Evolutionary conservation across 768 basidiomycete genomes (phyloP), one percentile per base, ranked within the genome.

Genomic region (Boletus sp.): DNA sequence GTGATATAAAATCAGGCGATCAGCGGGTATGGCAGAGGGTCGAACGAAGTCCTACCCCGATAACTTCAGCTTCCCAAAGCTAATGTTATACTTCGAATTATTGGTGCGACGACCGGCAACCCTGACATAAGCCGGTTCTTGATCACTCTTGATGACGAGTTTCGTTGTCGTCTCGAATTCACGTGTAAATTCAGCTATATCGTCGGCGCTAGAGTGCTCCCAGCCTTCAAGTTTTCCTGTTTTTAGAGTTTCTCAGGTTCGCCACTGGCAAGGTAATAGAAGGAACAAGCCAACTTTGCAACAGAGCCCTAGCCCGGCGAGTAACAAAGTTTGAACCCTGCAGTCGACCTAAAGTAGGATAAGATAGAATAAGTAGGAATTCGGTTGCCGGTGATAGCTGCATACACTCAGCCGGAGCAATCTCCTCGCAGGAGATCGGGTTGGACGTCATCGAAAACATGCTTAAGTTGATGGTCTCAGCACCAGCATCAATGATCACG

Each of bases 281-380:
- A 35, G 9, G 15, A 34, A 19, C 5, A 19, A 19, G 19, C 43
- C 56, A 54, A 79, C 78, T 56, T 53, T 69, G 60, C 1, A 81
- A 61, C 53, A 72, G 70, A 10, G 58, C 54, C 1, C 62, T 58
- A 2, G 77, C 77, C 35, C 73, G 70, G 11, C 72, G 69, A 21
- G 68, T 78, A 15, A 81, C 77, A 55, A 77, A 79, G 1, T 77
- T 70, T 0, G 79, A 80, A 19, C 79, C 79, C 42, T 74, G 66
- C 43, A 79, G 72, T 29, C 71, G 70, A 64, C 77, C 78, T 79
- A 41, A 15, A 25, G 27, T n/a, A 9, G 11, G 3, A 17, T 1
- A 19, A 23, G 34, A 29, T 6, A n/a, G 34, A 25, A 25, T 34
- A 10, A 11, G 30, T n/a, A 21, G 9, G 37, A 14, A 29, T 37